Evolutionary conservation across 371 early-diverging fungal species (phyloP).

Genomic region (Rhizomucor miehei): DNA sequence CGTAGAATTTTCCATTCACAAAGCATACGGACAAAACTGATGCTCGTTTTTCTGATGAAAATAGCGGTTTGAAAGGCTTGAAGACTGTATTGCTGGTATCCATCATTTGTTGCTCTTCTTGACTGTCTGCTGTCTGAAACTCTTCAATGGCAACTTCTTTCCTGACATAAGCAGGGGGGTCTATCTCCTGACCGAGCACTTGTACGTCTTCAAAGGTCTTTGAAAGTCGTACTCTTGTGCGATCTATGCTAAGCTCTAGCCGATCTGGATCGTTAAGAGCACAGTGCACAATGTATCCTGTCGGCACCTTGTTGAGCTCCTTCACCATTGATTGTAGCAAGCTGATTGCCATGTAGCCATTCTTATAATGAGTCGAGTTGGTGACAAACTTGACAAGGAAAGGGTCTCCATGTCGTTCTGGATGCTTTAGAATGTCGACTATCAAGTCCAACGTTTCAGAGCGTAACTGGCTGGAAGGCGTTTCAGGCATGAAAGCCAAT

Average conservation of each 20-base stretch:
- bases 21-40: slow-evolving; percentile 14
- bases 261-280: slow-evolving; percentile 11
- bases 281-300: slow-evolving; percentile 17
- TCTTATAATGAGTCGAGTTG: slow-evolving; percentile 1
- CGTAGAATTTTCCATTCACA: slow-evolving; percentile 23
- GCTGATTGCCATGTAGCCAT: slow-evolving; percentile 14
- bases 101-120: not conserved
- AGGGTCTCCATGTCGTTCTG: slow-evolving; percentile 11
- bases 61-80: no score
- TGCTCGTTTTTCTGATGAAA: not conserved
- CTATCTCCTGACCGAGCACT: slow-evolving; percentile 11
- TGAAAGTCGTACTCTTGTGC: slow-evolving; percentile 4
- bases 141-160: no score
- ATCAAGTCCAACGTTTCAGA: slow-evolving; percentile 1
- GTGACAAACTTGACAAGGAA: slow-evolving; percentile 11
- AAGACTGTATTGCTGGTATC: not conserved
- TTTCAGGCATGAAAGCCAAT: no score
- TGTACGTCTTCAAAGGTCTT: slow-evolving; percentile 6
- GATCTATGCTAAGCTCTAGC: slow-evolving; percentile 9
- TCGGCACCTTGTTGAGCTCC: slow-evolving; percentile 11
- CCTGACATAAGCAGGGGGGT: slow-evolving; percentile 13
- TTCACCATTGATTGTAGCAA: slow-evolving; percentile 13
- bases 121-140: no score
- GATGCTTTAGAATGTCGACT: slow-evolving; percentile 9
- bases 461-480: no score